These are phyloP conservation scores for Populus hybrid DNA, from an alignment of 441 rosid genomes.

Conservation along the genomic window DNA sequence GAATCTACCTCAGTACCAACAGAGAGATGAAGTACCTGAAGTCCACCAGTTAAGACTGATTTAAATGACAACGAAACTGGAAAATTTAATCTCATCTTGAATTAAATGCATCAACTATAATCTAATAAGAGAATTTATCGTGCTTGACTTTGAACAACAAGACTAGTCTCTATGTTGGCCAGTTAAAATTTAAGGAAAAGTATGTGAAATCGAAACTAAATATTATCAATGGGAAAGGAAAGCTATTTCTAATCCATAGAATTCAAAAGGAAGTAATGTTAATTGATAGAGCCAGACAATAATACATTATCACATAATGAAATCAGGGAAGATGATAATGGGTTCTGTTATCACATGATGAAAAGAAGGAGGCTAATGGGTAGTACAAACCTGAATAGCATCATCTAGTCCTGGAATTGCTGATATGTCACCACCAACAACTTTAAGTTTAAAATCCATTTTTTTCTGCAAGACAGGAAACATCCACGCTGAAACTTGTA, in stretches of 20 bases:
- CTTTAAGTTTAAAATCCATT: constrained; percentile 75
- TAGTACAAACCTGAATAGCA: constrained; percentile 73
- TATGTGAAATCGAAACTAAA: neutral
- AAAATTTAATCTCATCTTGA: neutral
- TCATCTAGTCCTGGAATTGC: constrained; percentile 81
- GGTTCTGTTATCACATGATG: neutral
- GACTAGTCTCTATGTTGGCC: neutral
- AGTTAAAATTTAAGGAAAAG: neutral
- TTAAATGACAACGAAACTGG: neutral
- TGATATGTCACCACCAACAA: constrained; percentile 83
- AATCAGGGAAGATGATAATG: neutral
- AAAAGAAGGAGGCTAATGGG: neutral
- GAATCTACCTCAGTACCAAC: neutral
- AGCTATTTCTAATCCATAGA: neutral
- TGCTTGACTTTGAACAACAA: neutral
- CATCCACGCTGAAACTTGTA: neutral
- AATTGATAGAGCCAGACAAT: constrained; percentile 5
- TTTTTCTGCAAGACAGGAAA: constrained; percentile 55
- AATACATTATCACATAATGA: neutral
- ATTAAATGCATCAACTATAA: neutral
- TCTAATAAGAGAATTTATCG: neutral
- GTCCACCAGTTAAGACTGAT: neutral
- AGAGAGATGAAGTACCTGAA: neutral
- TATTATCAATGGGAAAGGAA: neutral
- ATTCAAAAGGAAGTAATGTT: neutral